A percentile compares a stretch with the other conserved stretches of the same genome.
These are phyloP conservation scores for Flaveria brownii DNA, from an alignment of 129 eudicot genomes.

Conservation along the genomic window DNA sequence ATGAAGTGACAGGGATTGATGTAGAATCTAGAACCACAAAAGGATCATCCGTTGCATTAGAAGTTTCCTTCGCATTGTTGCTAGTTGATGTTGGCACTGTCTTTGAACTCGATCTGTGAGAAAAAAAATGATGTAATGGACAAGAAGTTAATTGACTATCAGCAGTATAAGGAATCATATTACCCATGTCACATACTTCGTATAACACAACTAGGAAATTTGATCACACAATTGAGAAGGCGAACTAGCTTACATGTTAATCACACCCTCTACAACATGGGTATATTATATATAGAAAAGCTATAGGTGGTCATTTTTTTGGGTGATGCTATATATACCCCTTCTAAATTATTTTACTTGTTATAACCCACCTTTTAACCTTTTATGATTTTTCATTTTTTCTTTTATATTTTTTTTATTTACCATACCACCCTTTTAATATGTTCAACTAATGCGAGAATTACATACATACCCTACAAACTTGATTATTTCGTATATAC, in stretches of 20 bases:
- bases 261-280: too few species aligned
- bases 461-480: too few species aligned
- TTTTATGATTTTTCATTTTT: too few species aligned
- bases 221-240: not conserved
- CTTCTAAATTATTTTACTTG: too few species aligned
- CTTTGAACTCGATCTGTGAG: slow-evolving; percentile 54
- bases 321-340: too few species aligned
- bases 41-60: slow-evolving; percentile 61
- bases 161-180: not conserved
- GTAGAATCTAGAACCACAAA: slow-evolving; percentile 68
- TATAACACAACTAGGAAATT: not conserved
- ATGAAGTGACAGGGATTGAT: slow-evolving; percentile 46
- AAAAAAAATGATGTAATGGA: slow-evolving; percentile 17
- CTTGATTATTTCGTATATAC: too few species aligned
- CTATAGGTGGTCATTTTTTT: too few species aligned
- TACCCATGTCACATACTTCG: not conserved
- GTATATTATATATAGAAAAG: too few species aligned
- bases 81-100: slow-evolving; percentile 39
- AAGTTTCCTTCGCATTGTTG: slow-evolving; percentile 39
- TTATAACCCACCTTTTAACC: too few species aligned
- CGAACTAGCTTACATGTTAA: not conserved
- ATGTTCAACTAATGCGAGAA: too few species aligned
- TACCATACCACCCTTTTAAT: too few species aligned
- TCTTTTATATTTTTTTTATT: too few species aligned
- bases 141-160: not conserved